Conservation (phyloP, 1,139 yeast genomes). For the Pneumocystis murina region DNA sequence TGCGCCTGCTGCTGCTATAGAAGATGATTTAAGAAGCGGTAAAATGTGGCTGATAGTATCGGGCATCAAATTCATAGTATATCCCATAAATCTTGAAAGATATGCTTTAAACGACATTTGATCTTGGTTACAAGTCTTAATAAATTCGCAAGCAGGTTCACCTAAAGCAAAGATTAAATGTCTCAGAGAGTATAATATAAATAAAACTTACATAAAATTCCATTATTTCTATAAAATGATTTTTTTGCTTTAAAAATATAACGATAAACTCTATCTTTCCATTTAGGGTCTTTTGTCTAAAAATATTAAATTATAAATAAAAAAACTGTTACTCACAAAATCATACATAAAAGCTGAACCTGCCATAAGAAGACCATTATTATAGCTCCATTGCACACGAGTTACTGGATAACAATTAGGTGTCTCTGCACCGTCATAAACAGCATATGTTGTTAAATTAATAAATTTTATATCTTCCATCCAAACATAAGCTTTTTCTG, state of each 20-base stretch:
- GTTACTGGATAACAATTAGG: slow-evolving; percentile 43
- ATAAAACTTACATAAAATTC: not conserved
- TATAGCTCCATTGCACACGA: slow-evolving; percentile 56
- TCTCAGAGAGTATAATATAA: not conserved
- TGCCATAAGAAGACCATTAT: slow-evolving; percentile 57
- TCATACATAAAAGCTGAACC: slow-evolving; percentile 64
- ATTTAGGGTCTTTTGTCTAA: slow-evolving; percentile 36
- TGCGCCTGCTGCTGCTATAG: slow-evolving; percentile 52
- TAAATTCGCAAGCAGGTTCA: slow-evolving; percentile 56
- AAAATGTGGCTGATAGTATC: slow-evolving; percentile 32
- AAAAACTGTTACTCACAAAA: slow-evolving; percentile 16
- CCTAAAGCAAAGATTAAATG: slow-evolving; percentile 24
- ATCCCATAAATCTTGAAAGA: slow-evolving; percentile 50
- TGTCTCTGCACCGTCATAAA: slow-evolving; percentile 62
- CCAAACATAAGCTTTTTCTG: slow-evolving; percentile 62
- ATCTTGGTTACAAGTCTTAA: slow-evolving; percentile 49
- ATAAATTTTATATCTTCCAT: slow-evolving; percentile 38
- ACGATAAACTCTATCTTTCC: slow-evolving; percentile 41
- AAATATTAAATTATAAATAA: not conserved
- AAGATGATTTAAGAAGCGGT: slow-evolving; percentile 36
- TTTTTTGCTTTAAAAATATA: slow-evolving; percentile 40
- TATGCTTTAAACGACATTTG: slow-evolving; percentile 67
- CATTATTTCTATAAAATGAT: slow-evolving; percentile 11
- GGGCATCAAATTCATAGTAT: slow-evolving; percentile 45
- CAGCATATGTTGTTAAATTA: slow-evolving; percentile 22